Evolutionary conservation across 306 rosid species (phyloP).

Genomic region (Fagus crenata): DNA sequence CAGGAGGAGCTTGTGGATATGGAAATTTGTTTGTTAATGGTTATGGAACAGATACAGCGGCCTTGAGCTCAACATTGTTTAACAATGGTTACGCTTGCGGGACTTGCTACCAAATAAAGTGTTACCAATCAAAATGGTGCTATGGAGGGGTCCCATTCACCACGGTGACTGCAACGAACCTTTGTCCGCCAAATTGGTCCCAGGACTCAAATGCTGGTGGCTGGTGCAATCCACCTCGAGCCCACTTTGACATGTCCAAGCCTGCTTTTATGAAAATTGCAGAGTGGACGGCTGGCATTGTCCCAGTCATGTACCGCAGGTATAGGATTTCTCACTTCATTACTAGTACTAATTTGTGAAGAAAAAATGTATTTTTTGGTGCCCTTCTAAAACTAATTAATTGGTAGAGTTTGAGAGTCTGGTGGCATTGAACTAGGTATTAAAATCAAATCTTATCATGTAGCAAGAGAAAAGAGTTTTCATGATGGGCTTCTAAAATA

Average conservation of each 20-base stretch:
- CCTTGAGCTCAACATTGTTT: constrained; percentile 76
- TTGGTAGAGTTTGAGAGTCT: too few species aligned
- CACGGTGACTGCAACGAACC: constrained; percentile 83
- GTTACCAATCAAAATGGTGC: constrained; percentile 59
- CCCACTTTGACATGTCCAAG: constrained; percentile 86
- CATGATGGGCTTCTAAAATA: too few species aligned
- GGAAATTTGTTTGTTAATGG: constrained; percentile 81
- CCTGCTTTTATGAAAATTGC: constrained; percentile 94
- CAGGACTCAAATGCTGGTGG: constrained; percentile 71
- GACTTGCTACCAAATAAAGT: constrained; percentile 72
- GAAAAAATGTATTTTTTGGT: too few species aligned
- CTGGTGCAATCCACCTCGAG: constrained; percentile 92
- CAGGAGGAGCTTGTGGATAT: constrained; percentile 92
- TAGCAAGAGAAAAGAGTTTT: too few species aligned
- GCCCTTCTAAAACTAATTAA: too few species aligned
- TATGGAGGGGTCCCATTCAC: constrained; percentile 40
- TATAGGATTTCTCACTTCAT: background rate
- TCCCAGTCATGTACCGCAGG: constrained; percentile 85
- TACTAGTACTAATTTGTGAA: too few species aligned
- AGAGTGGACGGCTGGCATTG: constrained; percentile 71
- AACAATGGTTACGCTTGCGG: constrained; percentile 87
- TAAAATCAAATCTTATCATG: too few species aligned
- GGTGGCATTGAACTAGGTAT: too few species aligned
- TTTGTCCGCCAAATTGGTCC: constrained; percentile 88
- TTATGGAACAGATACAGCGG: constrained; percentile 73